A percentile compares a stretch with the other conserved stretches of the same genome.
phyloP scores from a whole-genome alignment of 1,139 yeast genomes.

The Sugiyamaella neomexicana region DNA sequence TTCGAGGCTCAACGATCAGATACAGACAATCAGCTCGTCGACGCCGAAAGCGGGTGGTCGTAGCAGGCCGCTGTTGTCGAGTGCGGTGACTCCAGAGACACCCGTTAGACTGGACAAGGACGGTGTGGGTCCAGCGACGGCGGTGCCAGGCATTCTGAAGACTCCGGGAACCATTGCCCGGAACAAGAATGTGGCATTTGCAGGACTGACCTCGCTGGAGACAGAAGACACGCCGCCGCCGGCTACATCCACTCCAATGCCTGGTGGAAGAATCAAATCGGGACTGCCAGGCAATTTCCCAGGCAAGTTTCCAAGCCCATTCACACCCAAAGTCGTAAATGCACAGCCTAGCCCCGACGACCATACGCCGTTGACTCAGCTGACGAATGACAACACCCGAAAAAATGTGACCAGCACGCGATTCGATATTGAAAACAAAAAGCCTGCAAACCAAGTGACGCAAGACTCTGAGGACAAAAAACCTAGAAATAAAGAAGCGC shows the following conservation, averaged over 20 bases:
- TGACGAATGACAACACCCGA: slow-evolving; percentile 14
- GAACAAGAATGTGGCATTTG: slow-evolving; percentile 32
- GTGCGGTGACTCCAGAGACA: slow-evolving; percentile 15
- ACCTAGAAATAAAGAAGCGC: background rate
- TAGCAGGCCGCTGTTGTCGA: slow-evolving; percentile 1
- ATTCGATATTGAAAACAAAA: background rate
- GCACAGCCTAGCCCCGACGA: slow-evolving; percentile 2
- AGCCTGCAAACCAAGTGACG: background rate
- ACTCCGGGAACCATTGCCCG: slow-evolving; percentile 32
- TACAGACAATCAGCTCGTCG: slow-evolving; percentile 17
- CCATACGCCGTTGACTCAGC: slow-evolving; percentile 17
- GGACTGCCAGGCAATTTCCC: slow-evolving; percentile 32
- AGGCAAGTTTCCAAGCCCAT: slow-evolving; percentile 34
- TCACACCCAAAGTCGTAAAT: slow-evolving; percentile 24
- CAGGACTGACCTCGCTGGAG: slow-evolving; percentile 10
- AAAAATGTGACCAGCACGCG: slow-evolving; percentile 11
- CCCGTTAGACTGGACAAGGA: slow-evolving; percentile 13
- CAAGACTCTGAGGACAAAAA: background rate
- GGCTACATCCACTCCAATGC: background rate
- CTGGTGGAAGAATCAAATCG: slow-evolving; percentile 23
- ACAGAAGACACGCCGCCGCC: slow-evolving; percentile 6
- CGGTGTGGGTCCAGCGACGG: background rate
- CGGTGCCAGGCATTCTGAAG: slow-evolving; percentile 33
- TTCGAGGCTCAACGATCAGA: slow-evolving; percentile 20
- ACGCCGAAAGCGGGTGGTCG: slow-evolving; percentile 11